Conservation (phyloP, 805 yeast genomes). For the Lipomyces oligophaga region DNA sequence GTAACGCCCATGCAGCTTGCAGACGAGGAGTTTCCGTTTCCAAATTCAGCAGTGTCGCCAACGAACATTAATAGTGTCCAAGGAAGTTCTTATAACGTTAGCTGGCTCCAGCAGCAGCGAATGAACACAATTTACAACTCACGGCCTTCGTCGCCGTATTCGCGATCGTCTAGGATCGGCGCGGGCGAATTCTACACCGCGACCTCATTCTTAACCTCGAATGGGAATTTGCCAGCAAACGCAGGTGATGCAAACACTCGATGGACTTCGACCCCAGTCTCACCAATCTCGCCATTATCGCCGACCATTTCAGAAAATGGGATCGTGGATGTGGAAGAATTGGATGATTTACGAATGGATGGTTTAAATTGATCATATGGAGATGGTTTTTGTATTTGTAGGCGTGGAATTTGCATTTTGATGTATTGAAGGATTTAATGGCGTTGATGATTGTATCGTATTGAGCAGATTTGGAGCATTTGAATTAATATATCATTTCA, state of each 20-base stretch:
- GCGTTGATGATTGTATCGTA: too few species aligned
- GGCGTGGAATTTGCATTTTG: too few species aligned
- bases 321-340: constrained; percentile 1
- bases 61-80: too few species aligned
- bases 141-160: too few species aligned
- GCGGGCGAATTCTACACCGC: not conserved
- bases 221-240: constrained; percentile 4
- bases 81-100: too few species aligned
- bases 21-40: constrained; percentile 25
- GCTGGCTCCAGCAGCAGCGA: too few species aligned
- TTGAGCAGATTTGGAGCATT: too few species aligned
- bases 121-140: too few species aligned
- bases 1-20: constrained; percentile 28
- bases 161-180: too few species aligned
- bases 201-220: constrained; percentile 5
- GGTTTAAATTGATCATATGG: not conserved
- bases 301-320: not conserved
- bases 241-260: constrained; percentile 4
- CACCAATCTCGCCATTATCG: constrained; percentile 5
- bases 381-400: too few species aligned
- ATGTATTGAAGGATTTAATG: too few species aligned
- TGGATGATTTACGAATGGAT: constrained; percentile 7
- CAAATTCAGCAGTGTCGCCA: constrained; percentile 1
- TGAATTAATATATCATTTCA: too few species aligned
- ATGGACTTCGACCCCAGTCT: constrained; percentile 2